phyloP scores from a whole-genome alignment of 495 filamentous ascomycete species.

The Trichoderma virens region DNA sequence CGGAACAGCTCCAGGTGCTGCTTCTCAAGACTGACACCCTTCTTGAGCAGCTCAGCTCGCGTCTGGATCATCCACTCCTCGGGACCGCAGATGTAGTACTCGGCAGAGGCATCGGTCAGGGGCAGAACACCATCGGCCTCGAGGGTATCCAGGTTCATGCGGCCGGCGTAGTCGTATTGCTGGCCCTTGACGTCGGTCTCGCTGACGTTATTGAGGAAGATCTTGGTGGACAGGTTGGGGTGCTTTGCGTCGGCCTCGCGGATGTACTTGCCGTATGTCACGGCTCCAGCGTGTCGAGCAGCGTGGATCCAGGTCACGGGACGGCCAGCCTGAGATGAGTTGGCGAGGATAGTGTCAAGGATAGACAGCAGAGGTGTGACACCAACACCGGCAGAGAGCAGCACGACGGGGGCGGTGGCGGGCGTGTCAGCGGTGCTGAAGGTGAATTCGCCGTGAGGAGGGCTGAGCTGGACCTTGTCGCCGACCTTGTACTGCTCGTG shows the following conservation, averaged over 20 bases:
- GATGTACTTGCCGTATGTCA: constrained; percentile 49
- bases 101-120: constrained; percentile 41
- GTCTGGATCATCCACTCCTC: constrained; percentile 56
- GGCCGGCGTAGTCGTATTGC: constrained; percentile 48
- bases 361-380: constrained; percentile 61
- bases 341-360: constrained; percentile 46
- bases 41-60: constrained; percentile 37
- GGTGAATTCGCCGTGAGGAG: constrained; percentile 65
- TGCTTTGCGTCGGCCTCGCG: constrained; percentile 38
- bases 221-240: constrained; percentile 30
- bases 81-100: constrained; percentile 68
- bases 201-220: constrained; percentile 33
- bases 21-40: constrained; percentile 44
- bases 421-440: constrained; percentile 33
- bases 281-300: constrained; percentile 38
- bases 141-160: constrained; percentile 45
- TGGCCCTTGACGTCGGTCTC: constrained; percentile 40
- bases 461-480: constrained; percentile 55
- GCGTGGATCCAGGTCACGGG: constrained; percentile 63
- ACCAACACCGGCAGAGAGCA: constrained; percentile 64
- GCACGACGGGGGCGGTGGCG: constrained; percentile 46
- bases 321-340: constrained; percentile 26
- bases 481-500: constrained; percentile 53
- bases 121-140: constrained; percentile 44
- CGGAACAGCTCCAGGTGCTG: constrained; percentile 64